Base-by-base conservation (phyloP, 2,329 filamentous ascomycete genomes). In the Fusarium mexicanum region DNA sequence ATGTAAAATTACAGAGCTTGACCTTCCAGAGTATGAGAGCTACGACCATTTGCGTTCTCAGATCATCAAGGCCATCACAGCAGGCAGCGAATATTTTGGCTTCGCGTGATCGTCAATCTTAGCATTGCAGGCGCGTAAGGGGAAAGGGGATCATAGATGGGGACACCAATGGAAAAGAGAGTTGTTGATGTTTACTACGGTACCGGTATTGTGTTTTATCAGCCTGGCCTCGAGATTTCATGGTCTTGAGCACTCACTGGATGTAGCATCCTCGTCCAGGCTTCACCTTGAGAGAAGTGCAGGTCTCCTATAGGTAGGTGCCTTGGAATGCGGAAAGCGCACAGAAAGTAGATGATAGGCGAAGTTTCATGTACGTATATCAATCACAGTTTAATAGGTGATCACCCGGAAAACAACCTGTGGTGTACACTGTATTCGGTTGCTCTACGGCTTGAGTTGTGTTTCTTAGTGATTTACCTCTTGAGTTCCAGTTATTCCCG, bases 21-120 rank as follows among this genome's bases (percentile, higher is more conserved):
- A 99, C 86, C 90, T 99, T 77, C 96, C 96, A 47, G 96, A 99
- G 85, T 99, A 99, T 81, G 96, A 98, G 80, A 97, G 91, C 82
- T 99, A 99, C 84, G 96, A 99, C 79, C 88, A 90, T 77, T 90
- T 99, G 71, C 92, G 96, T 72, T 91, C 93, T 79, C 95, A 96
- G 81, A 85, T 99, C 69, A 92, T 97, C 83, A 98, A 95, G 77
- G 96, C 96, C 72, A 98, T 99, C 83, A 99, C 96, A n/a, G 92
- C 95, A 76, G 96, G 96, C 77, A 96, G 95, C 85, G 96, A 98
- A 83, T 98, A 93, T 83, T 99, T 99, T 83, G 96, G 96, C 71
- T 98, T 99, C 84, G 96, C 96, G 78, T 98, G 92, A 77, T 72
- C 53, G 55, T 71, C 64, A 41, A 70, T 37, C 61, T 71, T 67